Evolutionary conservation across 805 yeast species (phyloP), one percentile per base, ranked within the genome.

Genomic region (Metschnikowia rubicola): DNA sequence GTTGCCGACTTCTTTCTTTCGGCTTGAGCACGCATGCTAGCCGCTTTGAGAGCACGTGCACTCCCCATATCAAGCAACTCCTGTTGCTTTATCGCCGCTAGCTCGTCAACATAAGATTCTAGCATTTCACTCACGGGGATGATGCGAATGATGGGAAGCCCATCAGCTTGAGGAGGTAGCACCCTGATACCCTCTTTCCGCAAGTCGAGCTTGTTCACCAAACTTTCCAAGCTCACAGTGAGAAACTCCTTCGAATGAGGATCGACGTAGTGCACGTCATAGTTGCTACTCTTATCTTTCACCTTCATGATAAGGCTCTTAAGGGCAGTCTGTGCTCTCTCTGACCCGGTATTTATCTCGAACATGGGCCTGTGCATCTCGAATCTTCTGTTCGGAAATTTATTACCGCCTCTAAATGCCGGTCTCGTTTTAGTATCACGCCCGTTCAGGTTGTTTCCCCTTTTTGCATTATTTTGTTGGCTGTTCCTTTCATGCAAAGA

Each of bases 1-100:
- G 70, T 51, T 30, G 71, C 69, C 0, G 69, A 62, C 46, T 67
- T 68, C 53, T 70, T 72, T 59, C 61, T 63, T 39, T 68, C 72
- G 1, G 65, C 63, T 37, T 59, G 64, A 17, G 61, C 60, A 30
- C 70, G 54, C 45, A 55, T 65, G 15, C 54, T 56, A 12, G 62
- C 52, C 0, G 64, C 66, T 36, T 56, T 61, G 41, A 54, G 55
- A 7, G 71, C 71, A 10, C 65, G 60, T 1, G 52, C 44, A 37
- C 72, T 68, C 0, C 76, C 77, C 50, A 54, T 52, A 26, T 61
- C 58, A 38, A 71, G 51, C 29, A 72, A 56, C 41, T 61, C 67
- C 35, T 59, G 41, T 43, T 70, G 69, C 35, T 63, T 64, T 19
- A 52, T 38, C 4, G 50, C 56, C 1, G 77, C 75, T 21, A 69